Evolutionary conservation across 2,329 filamentous ascomycete species (phyloP).

Genomic region (Colletotrichum sansevieriae): DNA sequence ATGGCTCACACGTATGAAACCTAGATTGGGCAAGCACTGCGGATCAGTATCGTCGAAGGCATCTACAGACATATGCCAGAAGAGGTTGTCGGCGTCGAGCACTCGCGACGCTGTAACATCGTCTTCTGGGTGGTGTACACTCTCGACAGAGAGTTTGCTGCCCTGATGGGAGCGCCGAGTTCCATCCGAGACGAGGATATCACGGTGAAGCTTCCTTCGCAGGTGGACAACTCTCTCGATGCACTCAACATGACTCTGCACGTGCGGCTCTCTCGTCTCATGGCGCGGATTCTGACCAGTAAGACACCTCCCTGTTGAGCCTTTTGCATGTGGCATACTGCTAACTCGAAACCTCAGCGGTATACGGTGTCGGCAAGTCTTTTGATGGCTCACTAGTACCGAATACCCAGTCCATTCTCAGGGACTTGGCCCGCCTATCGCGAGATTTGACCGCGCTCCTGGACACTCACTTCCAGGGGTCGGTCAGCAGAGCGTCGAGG

Average conservation of each 20-base stretch:
- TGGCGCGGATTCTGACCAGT: slow-evolving; percentile 42
- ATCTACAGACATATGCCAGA: slow-evolving; percentile 41
- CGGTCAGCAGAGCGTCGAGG: slow-evolving; percentile 40
- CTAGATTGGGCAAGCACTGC: slow-evolving; percentile 51
- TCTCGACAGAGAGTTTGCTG: slow-evolving; percentile 37
- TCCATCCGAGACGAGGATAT: slow-evolving; percentile 42
- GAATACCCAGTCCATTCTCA: slow-evolving; percentile 40
- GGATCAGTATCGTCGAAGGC: slow-evolving; percentile 50
- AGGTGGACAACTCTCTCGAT: slow-evolving; percentile 35
- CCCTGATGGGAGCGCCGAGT: slow-evolving; percentile 41
- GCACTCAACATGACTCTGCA: slow-evolving; percentile 42
- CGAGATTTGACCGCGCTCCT: slow-evolving; percentile 38
- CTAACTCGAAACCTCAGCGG: slow-evolving; percentile 14
- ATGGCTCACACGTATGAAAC: neutral
- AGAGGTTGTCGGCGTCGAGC: slow-evolving; percentile 36
- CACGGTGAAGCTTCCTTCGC: slow-evolving; percentile 39
- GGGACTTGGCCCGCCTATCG: slow-evolving; percentile 37
- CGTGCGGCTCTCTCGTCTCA: slow-evolving; percentile 37
- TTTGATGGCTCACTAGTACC: slow-evolving; percentile 40
- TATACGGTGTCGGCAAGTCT: slow-evolving; percentile 41
- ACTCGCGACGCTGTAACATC: slow-evolving; percentile 41
- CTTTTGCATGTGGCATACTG: neutral
- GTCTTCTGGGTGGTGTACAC: slow-evolving; percentile 43
- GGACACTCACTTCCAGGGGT: slow-evolving; percentile 40
- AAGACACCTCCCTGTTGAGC: neutral